Percentiles rank a stretch among this genome's conserved stretches.
Evolutionary conservation across 306 rosid species (phyloP).

Genomic region (Delonix regia): DNA sequence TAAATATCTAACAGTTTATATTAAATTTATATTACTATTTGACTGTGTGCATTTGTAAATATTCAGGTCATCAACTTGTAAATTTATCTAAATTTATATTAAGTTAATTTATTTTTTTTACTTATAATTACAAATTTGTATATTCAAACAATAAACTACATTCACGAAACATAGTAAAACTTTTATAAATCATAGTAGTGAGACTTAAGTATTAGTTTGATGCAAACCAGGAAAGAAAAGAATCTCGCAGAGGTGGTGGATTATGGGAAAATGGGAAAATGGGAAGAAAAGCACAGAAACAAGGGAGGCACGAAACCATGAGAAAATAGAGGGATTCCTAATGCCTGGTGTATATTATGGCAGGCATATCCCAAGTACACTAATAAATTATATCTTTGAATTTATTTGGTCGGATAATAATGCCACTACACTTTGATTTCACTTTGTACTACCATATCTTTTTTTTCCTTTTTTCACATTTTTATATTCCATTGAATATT

Average conservation of each 20-base stretch:
- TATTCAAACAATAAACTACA: no score
- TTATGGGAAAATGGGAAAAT: slow-evolving; percentile 40
- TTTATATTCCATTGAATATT: neutral
- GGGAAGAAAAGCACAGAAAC: slow-evolving; percentile 36
- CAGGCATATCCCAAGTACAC: slow-evolving; percentile 38
- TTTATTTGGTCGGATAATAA: neutral
- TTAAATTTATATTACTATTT: no score
- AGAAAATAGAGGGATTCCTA: slow-evolving; percentile 36
- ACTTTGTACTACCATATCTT: neutral
- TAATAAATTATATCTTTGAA: slow-evolving; percentile 22
- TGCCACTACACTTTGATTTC: neutral
- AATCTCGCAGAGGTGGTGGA: slow-evolving; percentile 34
- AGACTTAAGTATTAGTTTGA: neutral
- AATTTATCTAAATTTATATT: no score
- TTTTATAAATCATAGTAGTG: neutral
- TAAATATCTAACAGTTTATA: no score
- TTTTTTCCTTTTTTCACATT: no score
- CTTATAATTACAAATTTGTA: no score
- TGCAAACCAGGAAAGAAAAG: slow-evolving; percentile 35
- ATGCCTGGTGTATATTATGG: slow-evolving; percentile 37
- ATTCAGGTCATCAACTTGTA: no score
- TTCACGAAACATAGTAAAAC: no score
- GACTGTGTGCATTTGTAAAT: no score
- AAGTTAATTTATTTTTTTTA: no score
- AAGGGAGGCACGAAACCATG: slow-evolving; percentile 41